phyloP scores from a whole-genome alignment of 2,329 filamentous ascomycete species.

The Trichoderma brevicompactum region DNA sequence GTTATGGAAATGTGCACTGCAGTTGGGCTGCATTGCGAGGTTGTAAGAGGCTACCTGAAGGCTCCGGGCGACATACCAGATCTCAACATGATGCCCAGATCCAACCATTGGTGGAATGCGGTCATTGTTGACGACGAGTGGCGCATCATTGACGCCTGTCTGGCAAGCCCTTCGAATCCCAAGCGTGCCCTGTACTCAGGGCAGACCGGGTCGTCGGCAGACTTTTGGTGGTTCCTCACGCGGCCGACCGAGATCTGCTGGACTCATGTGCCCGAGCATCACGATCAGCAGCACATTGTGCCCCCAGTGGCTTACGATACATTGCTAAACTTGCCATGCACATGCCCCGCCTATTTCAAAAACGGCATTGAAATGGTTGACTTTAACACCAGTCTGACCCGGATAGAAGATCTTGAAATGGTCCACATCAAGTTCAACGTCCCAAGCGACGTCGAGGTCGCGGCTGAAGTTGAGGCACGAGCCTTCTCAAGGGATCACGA shows the following conservation, averaged over 20 bases:
- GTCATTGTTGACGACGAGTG: conserved; percentile 92
- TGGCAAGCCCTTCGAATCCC: conserved; percentile 90
- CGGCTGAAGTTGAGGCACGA: conserved; percentile 88
- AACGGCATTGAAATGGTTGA: conserved; percentile 79
- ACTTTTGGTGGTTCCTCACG: conserved; percentile 92
- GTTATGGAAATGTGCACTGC: conserved; percentile 93
- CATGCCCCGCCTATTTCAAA: conserved; percentile 86
- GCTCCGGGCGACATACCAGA: conserved; percentile 83
- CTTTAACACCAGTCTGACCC: conserved; percentile 85
- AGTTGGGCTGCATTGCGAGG: conserved; percentile 83
- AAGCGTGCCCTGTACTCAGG: conserved; percentile 77
- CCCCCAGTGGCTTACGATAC: conserved; percentile 86
- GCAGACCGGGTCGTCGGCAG: conserved; percentile 69
- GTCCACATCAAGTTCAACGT: conserved; percentile 87
- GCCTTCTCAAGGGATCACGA: conserved; percentile 81
- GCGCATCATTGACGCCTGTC: conserved; percentile 93
- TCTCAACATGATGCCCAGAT: conserved; percentile 76
- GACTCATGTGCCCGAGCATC: conserved; percentile 88
- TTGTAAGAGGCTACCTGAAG: conserved; percentile 90
- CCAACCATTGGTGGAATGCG: conserved; percentile 98
- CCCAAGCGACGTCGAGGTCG: conserved; percentile 86
- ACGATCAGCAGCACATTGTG: conserved; percentile 89
- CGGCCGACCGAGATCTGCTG: conserved; percentile 90
- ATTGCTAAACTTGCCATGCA: conserved; percentile 81
- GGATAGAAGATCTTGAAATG: conserved; percentile 91